Evolutionary conservation across 1,284 basidiomycete genomes (phyloP).

Genomic region (Peniophora sp.): DNA sequence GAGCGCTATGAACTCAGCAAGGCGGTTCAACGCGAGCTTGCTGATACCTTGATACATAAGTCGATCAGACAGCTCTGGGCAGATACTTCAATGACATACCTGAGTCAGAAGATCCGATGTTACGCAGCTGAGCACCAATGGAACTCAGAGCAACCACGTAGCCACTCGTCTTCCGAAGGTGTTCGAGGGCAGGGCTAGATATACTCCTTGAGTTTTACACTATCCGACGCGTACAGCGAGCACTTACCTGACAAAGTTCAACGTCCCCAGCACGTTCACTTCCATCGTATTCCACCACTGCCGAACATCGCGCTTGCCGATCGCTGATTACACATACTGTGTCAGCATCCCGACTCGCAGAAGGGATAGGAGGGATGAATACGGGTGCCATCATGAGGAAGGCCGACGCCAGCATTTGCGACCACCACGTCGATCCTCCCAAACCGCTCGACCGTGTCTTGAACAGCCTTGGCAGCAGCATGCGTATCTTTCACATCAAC

Average conservation of each 20-base stretch:
- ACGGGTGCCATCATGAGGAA: neutral
- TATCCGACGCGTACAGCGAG: neutral
- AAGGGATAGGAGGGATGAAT: neutral
- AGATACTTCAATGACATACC: neutral
- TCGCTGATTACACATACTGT: neutral
- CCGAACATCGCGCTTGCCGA: neutral
- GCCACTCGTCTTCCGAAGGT: neutral
- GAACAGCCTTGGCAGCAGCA: constrained; percentile 4
- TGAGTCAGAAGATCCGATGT: neutral
- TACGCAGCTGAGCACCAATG: neutral
- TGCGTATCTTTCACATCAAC: constrained; percentile 1
- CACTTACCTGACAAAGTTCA: neutral
- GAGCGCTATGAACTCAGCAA: neutral
- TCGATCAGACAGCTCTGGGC: neutral
- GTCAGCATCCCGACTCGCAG: neutral
- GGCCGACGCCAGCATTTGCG: constrained; percentile 6
- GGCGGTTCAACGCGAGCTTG: neutral
- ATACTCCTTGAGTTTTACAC: neutral
- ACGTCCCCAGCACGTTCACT: neutral
- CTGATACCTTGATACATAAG: neutral
- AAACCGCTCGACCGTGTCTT: constrained; percentile 6
- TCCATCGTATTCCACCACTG: constrained; percentile 1
- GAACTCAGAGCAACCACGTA: neutral
- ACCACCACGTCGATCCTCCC: constrained; percentile 10
- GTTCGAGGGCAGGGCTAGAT: neutral